phyloP scores from a whole-genome alignment of 305 asterid species.

The Solanum hybrid region DNA sequence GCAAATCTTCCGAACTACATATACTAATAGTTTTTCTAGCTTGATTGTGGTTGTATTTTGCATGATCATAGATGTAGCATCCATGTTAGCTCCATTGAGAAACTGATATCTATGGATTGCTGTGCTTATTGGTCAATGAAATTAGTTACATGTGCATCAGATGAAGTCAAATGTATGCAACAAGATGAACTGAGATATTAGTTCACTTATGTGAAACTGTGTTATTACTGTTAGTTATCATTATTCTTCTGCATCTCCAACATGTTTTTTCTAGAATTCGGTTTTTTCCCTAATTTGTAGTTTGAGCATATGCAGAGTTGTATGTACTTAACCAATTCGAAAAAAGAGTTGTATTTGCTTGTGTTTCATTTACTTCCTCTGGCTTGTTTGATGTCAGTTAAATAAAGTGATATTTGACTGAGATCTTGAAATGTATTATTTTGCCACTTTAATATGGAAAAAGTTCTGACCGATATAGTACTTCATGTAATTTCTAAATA shows the following conservation, averaged over 20 bases:
- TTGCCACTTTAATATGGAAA: not conserved
- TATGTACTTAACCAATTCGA: not conserved
- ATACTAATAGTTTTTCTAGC: not conserved
- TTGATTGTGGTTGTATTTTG: slow-evolving; percentile 3
- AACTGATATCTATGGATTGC: not conserved
- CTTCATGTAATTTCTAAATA: not conserved
- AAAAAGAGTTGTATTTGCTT: not conserved
- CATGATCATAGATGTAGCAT: not conserved
- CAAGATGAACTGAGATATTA: not conserved
- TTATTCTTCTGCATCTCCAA: not conserved
- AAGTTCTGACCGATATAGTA: not conserved
- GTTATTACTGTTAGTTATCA: not conserved
- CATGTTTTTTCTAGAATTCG: not conserved
- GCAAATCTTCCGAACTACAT: not conserved
- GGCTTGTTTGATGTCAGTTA: not conserved
- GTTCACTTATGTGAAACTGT: not conserved
- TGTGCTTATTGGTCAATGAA: not conserved
- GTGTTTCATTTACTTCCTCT: not conserved
- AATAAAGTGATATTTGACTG: not conserved
- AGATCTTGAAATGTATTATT: not conserved
- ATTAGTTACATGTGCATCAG: not conserved
- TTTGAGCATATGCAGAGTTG: not conserved
- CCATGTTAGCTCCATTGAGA: not conserved
- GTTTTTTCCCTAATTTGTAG: not conserved
- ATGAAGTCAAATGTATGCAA: not conserved